phyloP scores from a whole-genome alignment of 2,329 filamentous ascomycete species.

The Pseudocercospora cruenta region DNA sequence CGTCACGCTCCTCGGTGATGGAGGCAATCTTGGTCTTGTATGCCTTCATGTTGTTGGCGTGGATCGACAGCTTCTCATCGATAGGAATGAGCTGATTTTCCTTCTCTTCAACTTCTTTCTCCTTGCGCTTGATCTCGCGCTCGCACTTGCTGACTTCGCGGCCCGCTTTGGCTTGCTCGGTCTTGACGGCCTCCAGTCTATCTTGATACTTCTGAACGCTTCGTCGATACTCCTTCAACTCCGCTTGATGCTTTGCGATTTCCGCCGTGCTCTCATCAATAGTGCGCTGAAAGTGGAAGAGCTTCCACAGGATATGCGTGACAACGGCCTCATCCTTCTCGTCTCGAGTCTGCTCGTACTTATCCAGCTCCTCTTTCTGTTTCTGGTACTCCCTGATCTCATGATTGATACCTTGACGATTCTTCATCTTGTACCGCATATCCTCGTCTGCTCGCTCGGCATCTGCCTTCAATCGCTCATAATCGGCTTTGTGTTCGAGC shows the following conservation, averaged over 20 bases:
- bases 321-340: constrained; percentile 90
- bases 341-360: constrained; percentile 85
- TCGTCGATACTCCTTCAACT: constrained; percentile 88
- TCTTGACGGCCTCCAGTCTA: constrained; percentile 77
- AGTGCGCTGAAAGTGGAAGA: constrained; percentile 90
- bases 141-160: constrained; percentile 82
- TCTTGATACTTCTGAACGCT: constrained; percentile 84
- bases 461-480: constrained; percentile 85
- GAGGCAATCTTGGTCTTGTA: constrained; percentile 70
- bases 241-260: constrained; percentile 91
- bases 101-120: constrained; percentile 83
- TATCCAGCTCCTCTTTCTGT: constrained; percentile 93
- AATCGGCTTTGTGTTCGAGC: constrained; percentile 90
- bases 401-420: constrained; percentile 90
- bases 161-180: constrained; percentile 76
- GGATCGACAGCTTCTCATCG: constrained; percentile 86
- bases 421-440: constrained; percentile 83
- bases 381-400: constrained; percentile 98
- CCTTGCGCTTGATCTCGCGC: constrained; percentile 79
- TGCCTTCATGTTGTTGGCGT: constrained; percentile 69
- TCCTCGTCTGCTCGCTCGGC: constrained; percentile 86
- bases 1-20: constrained; percentile 75
- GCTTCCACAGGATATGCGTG: constrained; percentile 92
- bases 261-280: constrained; percentile 90
- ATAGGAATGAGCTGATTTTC: constrained; percentile 85